These are phyloP conservation scores for Amauroascus verrucosus DNA, from an alignment of 2,329 filamentous ascomycete genomes.

Conservation along the genomic window DNA sequence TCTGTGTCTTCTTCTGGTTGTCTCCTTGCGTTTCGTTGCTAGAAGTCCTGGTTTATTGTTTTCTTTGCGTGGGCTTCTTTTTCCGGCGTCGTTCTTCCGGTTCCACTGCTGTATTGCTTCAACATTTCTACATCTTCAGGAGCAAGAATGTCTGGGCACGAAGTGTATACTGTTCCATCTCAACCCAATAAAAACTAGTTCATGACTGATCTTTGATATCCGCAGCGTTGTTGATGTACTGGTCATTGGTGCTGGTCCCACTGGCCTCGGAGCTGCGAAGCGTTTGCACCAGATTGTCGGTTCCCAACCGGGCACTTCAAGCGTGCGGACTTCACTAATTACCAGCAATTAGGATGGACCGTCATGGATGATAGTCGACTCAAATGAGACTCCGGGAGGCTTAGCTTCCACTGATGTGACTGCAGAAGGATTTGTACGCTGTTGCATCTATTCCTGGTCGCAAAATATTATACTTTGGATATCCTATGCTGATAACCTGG, in stretches of 20 bases:
- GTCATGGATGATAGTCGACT: constrained; percentile 94
- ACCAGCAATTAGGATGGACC: constrained; percentile 58
- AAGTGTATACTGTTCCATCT: constrained; percentile 1
- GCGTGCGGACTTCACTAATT: neutral
- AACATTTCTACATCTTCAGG: neutral
- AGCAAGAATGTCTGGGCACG: constrained; percentile 1
- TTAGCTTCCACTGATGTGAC: constrained; percentile 92
- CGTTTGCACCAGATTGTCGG: constrained; percentile 90
- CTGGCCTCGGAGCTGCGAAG: constrained; percentile 95
- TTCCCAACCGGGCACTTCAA: constrained; percentile 13
- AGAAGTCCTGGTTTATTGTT: neutral
- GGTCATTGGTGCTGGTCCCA: constrained; percentile 94
- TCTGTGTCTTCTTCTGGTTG: too few species aligned
- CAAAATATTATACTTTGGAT: neutral
- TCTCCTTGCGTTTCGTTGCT: neutral
- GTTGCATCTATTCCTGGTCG: constrained; percentile 26
- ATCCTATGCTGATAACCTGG: neutral
- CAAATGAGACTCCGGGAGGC: constrained; percentile 83
- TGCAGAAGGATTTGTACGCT: constrained; percentile 84
- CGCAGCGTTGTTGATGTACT: constrained; percentile 86
- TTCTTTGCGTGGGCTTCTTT: neutral
- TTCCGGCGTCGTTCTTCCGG: neutral
- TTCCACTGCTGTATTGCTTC: neutral
- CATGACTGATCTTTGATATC: constrained; percentile 1
- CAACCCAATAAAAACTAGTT: neutral